Evolutionary conservation across 2,329 filamentous ascomycete genomes (phyloP), one percentile per base, ranked within the genome.

Genomic region (Myriosclerotinia scirpicola): DNA sequence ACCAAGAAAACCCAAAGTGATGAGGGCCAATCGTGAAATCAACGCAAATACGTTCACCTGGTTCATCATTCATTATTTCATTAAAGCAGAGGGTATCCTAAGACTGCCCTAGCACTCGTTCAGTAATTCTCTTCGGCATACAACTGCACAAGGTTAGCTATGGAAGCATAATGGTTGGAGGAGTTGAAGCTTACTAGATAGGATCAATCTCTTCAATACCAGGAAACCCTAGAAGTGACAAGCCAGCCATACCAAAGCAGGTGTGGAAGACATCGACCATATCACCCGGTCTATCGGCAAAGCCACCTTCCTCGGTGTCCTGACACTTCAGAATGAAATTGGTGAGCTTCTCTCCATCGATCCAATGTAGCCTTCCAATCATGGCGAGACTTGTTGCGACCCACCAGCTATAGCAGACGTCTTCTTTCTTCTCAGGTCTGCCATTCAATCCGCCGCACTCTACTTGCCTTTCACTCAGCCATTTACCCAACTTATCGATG

Each of bases 381-480:
- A 98, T 97, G 55, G 90, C 89, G 72, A 99, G 81, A 77, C 93
- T 97, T 76, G 91, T 94, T 75, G 94, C 81, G 54, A 98, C 95
- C 95, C 95, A 99, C 95, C 95, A 99, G 77, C 92, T 97, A 80
- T 99, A 99, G 80, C 95, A 99, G 17, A 97, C 94, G 77, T 99
- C 95, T 77, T 97, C 94, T 69, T 91, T 81, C 81, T 99, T 99
- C 80, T 98, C 95, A 0, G 95, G 95, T 59, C 95, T 85, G 3
- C 95, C 95, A 76, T 99, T 99, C 61, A 99, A 81, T 0, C 95
- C 95, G 40, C 95, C 95, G 58, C 89, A 89, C 12, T 91, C 85
- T 38, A 96, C 82, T 77, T 99, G 95, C 69, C 95, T 86, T 79
- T 99, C 95, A 78, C 93, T 96, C 64, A 99, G 82, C 95, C 95